phyloP scores from a whole-genome alignment of 2,329 filamentous ascomycete species.

The Alternaria viburni region DNA sequence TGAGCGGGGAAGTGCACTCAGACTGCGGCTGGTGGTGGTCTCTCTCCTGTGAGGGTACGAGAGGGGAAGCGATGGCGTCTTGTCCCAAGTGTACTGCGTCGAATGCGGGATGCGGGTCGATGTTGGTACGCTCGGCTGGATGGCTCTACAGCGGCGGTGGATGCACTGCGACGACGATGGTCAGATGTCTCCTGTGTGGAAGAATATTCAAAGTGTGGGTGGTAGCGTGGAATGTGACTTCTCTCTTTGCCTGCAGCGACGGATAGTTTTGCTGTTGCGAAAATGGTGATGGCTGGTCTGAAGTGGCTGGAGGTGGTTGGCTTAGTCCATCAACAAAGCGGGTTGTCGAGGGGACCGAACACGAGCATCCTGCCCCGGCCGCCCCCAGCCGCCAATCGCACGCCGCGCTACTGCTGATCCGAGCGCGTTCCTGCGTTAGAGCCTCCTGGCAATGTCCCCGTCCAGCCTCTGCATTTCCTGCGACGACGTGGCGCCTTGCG shows the following conservation, averaged over 20 bases:
- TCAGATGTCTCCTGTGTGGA: slow-evolving; percentile 38
- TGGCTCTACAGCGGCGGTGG: slow-evolving; percentile 36
- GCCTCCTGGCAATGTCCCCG: slow-evolving; percentile 14
- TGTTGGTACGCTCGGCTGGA: slow-evolving; percentile 22
- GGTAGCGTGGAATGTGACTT: slow-evolving; percentile 45
- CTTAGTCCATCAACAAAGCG: slow-evolving; percentile 22
- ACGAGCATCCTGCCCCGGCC: slow-evolving; percentile 30
- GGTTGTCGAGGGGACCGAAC: slow-evolving; percentile 22
- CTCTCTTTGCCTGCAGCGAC: slow-evolving; percentile 35
- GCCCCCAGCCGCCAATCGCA: slow-evolving; percentile 26
- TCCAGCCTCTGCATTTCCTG: slow-evolving; percentile 35
- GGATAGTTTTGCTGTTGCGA: slow-evolving; percentile 40
- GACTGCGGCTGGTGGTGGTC: slow-evolving; percentile 18
- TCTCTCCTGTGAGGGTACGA: slow-evolving; percentile 21
- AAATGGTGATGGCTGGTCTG: slow-evolving; percentile 43
- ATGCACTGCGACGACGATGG: slow-evolving; percentile 39
- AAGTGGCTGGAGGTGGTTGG: slow-evolving; percentile 32
- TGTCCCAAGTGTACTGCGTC: slow-evolving; percentile 28
- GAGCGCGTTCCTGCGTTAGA: slow-evolving; percentile 35
- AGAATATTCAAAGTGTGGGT: slow-evolving; percentile 33
- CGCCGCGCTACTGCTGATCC: slow-evolving; percentile 9
- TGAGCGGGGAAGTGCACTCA: slow-evolving; percentile 43
- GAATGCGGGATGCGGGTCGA: slow-evolving; percentile 25
- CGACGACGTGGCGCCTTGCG: slow-evolving; percentile 34
- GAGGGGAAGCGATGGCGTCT: slow-evolving; percentile 29